phyloP scores from a whole-genome alignment of 805 yeast genomes.

The Candida insectorum region DNA sequence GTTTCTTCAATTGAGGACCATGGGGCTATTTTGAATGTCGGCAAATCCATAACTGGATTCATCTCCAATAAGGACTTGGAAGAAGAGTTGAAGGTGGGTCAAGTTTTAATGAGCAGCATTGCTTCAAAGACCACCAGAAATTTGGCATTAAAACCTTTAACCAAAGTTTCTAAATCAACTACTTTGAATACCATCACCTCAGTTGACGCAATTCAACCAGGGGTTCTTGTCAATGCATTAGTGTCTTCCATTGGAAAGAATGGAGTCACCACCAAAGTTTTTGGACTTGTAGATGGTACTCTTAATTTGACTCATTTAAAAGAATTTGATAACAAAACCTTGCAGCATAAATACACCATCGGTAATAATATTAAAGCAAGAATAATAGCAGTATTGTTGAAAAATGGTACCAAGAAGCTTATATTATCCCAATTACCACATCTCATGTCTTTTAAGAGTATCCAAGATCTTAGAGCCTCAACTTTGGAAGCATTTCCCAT shows the following conservation, averaged over 20 bases:
- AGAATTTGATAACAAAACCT: slow-evolving; percentile 39
- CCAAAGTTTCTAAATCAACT: slow-evolving; percentile 41
- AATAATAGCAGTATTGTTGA: slow-evolving; percentile 54
- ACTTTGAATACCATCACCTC: slow-evolving; percentile 59
- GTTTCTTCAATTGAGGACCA: slow-evolving; percentile 87
- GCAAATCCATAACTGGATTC: slow-evolving; percentile 63
- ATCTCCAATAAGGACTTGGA: slow-evolving; percentile 65
- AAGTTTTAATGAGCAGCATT: slow-evolving; percentile 63
- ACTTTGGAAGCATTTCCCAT: slow-evolving; percentile 65
- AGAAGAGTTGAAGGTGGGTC: slow-evolving; percentile 48
- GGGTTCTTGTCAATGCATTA: slow-evolving; percentile 72
- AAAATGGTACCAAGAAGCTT: slow-evolving; percentile 52
- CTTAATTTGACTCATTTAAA: slow-evolving; percentile 66
- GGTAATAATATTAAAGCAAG: slow-evolving; percentile 72
- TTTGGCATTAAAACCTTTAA: slow-evolving; percentile 50
- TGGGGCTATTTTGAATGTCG: slow-evolving; percentile 76
- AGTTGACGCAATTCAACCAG: slow-evolving; percentile 81
- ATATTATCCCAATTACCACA: slow-evolving; percentile 63
- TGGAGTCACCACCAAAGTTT: slow-evolving; percentile 71
- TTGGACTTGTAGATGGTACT: slow-evolving; percentile 73
- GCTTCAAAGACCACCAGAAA: slow-evolving; percentile 47
- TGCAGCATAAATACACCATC: slow-evolving; percentile 61
- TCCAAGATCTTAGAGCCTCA: slow-evolving; percentile 16
- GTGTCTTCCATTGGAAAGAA: slow-evolving; percentile 53
- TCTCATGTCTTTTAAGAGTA: slow-evolving; percentile 34